Base-by-base conservation (phyloP, 371 early-diverging fungal genomes). In the Mucor lusitanicus region DNA sequence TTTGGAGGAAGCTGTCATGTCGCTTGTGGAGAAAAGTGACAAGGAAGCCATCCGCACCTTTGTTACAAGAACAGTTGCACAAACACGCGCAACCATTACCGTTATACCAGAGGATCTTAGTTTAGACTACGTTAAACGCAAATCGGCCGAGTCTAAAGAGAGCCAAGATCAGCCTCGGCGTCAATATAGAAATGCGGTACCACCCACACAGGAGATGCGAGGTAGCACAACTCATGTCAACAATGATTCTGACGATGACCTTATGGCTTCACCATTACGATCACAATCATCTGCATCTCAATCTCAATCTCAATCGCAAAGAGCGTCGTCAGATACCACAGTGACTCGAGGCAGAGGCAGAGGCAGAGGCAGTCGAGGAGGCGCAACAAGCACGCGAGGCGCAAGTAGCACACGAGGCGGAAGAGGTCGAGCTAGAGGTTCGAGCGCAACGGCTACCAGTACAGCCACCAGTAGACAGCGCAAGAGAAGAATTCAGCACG, bases 1-100 rank as follows among this genome's bases (percentile, higher is more conserved):
- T 59, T 82, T 98, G 17, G 88, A 86, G 9, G 91, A 94, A 50
- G 92, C 95, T 15, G 87, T 97, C 3, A 77, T 86, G 11, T 64
- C 82, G 44, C 92, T 90, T 83, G 95, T 97, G 9, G 93, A 94
- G 48, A 98, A 97, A 78, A 94, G 93, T 61, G 97, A 98, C 62
- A 88, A 85, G 58, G 91, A 92, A 25, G 92, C 93, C 0, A 90
- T 95, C 48, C 73, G 79, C 32, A 80, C 82, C 75, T 89, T 82
- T 15, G 64, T 86, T 6, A 44, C 12, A 12, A 60, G 44, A 32
- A 40, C 66, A 37, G 54, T 71, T 4, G 21, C 44, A 62, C 63
- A 59, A 59, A 53, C 62, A 65, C 55, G 60, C 28, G 55, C 42
- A 25, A 67, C 28, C 28, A 39, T 60, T 28, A 25, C 44, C 6